Evolutionary conservation across 306 rosid species (phyloP).

Genomic region (Trifolium subterraneum): DNA sequence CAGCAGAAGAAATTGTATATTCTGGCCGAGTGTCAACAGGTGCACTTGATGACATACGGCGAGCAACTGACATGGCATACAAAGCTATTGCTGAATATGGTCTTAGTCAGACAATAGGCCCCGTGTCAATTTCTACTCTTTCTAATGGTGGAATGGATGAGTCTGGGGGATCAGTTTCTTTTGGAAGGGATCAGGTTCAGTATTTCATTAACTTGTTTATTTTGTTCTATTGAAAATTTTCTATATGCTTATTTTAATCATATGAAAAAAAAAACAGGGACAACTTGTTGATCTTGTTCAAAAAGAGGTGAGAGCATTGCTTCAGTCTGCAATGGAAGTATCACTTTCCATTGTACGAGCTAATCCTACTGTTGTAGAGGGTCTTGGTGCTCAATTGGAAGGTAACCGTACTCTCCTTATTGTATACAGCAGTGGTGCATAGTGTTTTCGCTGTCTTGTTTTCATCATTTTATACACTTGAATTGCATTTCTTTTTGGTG

Average conservation of each 20-base stretch:
- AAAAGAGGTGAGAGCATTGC: slow-evolving; percentile 81
- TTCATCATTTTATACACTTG: slow-evolving; percentile 1
- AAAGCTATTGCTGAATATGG: slow-evolving; percentile 99
- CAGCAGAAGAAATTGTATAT: slow-evolving; percentile 97
- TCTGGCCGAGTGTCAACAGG: slow-evolving; percentile 98
- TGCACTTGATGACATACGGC: slow-evolving; percentile 93
- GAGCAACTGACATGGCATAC: slow-evolving; percentile 99
- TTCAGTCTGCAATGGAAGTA: slow-evolving; percentile 86
- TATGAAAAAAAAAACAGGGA: slow-evolving; percentile 65
- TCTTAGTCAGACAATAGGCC: slow-evolving; percentile 87
- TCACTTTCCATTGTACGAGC: slow-evolving; percentile 90
- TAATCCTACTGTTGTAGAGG: slow-evolving; percentile 93
- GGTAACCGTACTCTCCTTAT: slow-evolving; percentile 49
- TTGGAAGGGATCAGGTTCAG: slow-evolving; percentile 98
- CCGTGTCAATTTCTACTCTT: slow-evolving; percentile 84
- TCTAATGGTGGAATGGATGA: slow-evolving; percentile 89
- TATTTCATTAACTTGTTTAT: slow-evolving; percentile 34
- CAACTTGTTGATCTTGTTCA: slow-evolving; percentile 95
- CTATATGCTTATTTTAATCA: slow-evolving; percentile 48
- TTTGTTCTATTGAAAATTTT: slow-evolving; percentile 24
- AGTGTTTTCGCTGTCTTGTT: background rate
- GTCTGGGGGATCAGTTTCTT: slow-evolving; percentile 75
- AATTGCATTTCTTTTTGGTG: slow-evolving; percentile 23
- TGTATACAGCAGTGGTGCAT: background rate
- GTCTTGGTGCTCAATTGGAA: slow-evolving; percentile 97